Evolutionary conservation across 305 asterid species (phyloP).

Genomic region (Petunia hybrid): DNA sequence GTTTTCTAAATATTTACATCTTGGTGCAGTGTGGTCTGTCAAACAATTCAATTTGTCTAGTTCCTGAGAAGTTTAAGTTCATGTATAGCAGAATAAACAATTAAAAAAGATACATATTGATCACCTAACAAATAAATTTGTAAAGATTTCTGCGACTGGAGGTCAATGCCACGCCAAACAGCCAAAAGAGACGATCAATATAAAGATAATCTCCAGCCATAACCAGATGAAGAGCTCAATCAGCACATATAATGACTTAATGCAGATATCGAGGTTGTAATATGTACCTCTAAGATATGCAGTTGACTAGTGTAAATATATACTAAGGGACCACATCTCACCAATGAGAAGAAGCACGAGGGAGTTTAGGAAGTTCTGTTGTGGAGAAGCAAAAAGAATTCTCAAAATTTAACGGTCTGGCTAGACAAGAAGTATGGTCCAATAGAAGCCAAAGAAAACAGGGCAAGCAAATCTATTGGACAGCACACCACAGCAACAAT

Average conservation of each 20-base stretch:
- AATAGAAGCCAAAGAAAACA: background rate
- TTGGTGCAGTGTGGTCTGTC: too few relatives aligned
- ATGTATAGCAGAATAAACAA: too few relatives aligned
- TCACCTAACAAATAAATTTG: too few relatives aligned
- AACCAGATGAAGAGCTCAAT: background rate
- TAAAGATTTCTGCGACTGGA: too few relatives aligned
- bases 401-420: background rate
- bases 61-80: too few relatives aligned
- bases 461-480: slow-evolving; percentile 19
- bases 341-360: background rate
- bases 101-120: too few relatives aligned
- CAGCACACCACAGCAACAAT: background rate
- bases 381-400: background rate
- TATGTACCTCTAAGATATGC: too few relatives aligned
- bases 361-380: background rate
- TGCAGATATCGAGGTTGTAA: background rate
- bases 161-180: too few relatives aligned
- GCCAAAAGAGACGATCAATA: background rate
- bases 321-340: background rate
- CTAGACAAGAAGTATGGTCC: background rate
- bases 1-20: too few relatives aligned
- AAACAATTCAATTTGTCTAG: too few relatives aligned
- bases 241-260: background rate
- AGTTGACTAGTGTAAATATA: background rate
- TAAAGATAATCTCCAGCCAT: background rate